These are phyloP conservation scores for Ceratocystis ficicola DNA, from an alignment of 2,329 filamentous ascomycete genomes.

Conservation along the genomic window DNA sequence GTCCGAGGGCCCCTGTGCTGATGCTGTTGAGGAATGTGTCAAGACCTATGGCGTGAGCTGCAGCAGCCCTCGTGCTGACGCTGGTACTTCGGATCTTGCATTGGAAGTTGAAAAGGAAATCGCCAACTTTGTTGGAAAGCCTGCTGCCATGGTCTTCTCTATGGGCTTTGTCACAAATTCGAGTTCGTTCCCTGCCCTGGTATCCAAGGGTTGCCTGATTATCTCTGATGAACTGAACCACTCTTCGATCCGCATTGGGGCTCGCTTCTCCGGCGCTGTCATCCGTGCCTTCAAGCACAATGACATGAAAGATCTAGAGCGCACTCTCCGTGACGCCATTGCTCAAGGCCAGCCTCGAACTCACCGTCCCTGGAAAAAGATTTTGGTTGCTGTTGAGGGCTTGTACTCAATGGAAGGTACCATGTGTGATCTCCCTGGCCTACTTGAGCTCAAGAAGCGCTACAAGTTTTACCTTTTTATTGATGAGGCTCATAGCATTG, in stretches of 20 bases:
- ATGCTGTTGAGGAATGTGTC: conserved; percentile 76
- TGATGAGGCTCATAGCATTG: conserved; percentile 92
- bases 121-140: conserved; percentile 86
- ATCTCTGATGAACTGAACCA: conserved; percentile 97
- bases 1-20: conserved; percentile 90
- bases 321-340: conserved; percentile 77
- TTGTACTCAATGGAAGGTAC: conserved; percentile 99
- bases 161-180: conserved; percentile 98
- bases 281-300: conserved; percentile 98
- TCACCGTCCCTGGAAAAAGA: conserved; percentile 99
- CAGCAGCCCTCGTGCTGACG: conserved; percentile 69
- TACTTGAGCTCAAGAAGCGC: conserved; percentile 76
- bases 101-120: conserved; percentile 82
- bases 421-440: conserved; percentile 90
- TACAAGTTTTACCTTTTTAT: conserved; percentile 97
- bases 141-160: conserved; percentile 89
- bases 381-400: conserved; percentile 87
- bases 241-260: conserved; percentile 89
- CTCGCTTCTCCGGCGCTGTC: conserved; percentile 84
- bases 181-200: conserved; percentile 79
- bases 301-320: conserved; percentile 79
- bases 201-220: conserved; percentile 84
- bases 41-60: conserved; percentile 75
- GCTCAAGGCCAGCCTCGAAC: conserved; percentile 94
- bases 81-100: conserved; percentile 76